Evolutionary conservation across 805 yeast species (phyloP).

Genomic region (Debaryomyces prosopidis): DNA sequence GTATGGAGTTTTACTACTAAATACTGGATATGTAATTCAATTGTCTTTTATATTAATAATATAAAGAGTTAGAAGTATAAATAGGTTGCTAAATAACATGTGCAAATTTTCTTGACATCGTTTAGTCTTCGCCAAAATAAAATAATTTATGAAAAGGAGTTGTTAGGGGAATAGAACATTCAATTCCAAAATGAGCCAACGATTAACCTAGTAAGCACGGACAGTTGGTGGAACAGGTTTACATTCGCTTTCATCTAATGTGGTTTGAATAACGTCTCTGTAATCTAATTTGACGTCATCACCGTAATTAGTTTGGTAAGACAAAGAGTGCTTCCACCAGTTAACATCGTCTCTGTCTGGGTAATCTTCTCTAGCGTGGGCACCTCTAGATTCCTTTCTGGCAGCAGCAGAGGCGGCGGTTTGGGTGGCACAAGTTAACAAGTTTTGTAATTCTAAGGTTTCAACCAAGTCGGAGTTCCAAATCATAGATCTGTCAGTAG

Average conservation of each 20-base stretch:
- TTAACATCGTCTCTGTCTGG: conserved; percentile 93
- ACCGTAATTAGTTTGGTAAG: conserved; percentile 80
- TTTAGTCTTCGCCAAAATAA: too few relatives aligned
- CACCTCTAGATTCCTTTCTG: conserved; percentile 97
- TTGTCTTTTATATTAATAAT: background rate
- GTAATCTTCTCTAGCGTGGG: conserved; percentile 97
- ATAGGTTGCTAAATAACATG: background rate
- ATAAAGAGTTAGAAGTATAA: background rate
- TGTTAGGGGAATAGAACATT: background rate
- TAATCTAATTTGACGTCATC: conserved; percentile 73
- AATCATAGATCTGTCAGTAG: conserved; percentile 95
- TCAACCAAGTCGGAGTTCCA: conserved; percentile 98
- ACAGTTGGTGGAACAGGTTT: conserved; percentile 95
- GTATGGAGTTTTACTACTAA: background rate
- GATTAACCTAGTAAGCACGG: conserved; percentile 72
- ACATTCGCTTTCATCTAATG: conserved; percentile 90
- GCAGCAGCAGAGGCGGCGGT: conserved; percentile 93
- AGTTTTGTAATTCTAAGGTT: conserved; percentile 92
- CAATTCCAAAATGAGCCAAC: background rate
- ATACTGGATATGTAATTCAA: too few relatives aligned
- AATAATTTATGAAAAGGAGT: too few relatives aligned
- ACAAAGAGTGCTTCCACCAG: conserved; percentile 97
- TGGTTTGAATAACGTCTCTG: conserved; percentile 79
- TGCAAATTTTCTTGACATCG: too few relatives aligned
- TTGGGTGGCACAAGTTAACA: conserved; percentile 95